Base-by-base conservation (phyloP, 164 flowering plant genomes). In the Kalanchoe fedtschenkoi region DNA sequence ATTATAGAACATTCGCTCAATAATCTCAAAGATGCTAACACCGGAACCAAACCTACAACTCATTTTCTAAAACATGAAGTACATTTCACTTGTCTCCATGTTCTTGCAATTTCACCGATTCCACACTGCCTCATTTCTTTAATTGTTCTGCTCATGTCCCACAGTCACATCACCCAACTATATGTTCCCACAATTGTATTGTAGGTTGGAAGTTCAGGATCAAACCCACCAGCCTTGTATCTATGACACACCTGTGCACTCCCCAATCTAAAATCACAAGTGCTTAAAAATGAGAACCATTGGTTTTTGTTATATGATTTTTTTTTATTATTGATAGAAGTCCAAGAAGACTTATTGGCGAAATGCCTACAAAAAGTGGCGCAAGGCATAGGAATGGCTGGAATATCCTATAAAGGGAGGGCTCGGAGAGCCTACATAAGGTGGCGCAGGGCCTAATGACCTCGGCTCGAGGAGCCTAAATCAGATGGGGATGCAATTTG, bases 111-210 rank as follows among this genome's bases (percentile, higher is more conserved):
- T 0, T 93, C 93, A 58, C 89, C 86, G 53, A 89, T 64, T 38
- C 83, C 82, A 60, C 35, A 35, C 38, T 46, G 70, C 64, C 70
- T 77, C 95, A 92, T 92, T 80, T 92, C 88, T 11, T 84, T 83
- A 43, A 87, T 71, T 14, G 80, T 58, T 66, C 70, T 62, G 57
- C 63, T 76, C 1, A 86, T 93, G 62, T 89, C 91, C 3, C 70
- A 19, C 43, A 85, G 76, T 61, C 71, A 64, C 78, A 13, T 30
- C 5, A 89, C 77, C 75, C 77, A 83, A 47, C 96, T 87, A 61
- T 77, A 89, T 26, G 91, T 70, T 43, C 93, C 89, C 29, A 89
- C 89, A 51, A 87, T 64, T 35, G 96, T 89, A 75, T 86, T 92
- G 55, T 85, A 91, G 26, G 96, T 87, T 14, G 89, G 88, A 35